Evolutionary conservation across 2,329 filamentous ascomycete species (phyloP).

Genomic region (Alternaria hordeiaustralica): DNA sequence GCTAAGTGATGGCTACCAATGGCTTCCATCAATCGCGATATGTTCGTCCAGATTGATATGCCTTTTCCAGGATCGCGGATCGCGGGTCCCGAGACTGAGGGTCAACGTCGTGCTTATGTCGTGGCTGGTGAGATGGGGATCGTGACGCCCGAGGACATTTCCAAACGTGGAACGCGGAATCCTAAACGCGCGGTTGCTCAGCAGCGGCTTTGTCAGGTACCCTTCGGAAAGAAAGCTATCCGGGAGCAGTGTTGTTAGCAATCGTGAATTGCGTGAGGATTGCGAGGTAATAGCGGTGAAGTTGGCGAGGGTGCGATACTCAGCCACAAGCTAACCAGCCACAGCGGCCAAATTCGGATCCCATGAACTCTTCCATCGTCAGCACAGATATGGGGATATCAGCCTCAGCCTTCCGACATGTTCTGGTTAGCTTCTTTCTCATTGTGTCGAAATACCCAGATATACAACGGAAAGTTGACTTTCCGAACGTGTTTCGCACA

Average conservation of each 20-base stretch:
- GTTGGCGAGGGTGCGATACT: slow-evolving; percentile 10
- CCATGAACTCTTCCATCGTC: background rate
- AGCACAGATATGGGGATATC: slow-evolving; percentile 14
- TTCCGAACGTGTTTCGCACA: slow-evolving; percentile 23
- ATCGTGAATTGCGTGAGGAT: background rate
- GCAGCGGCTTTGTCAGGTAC: background rate
- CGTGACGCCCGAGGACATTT: background rate
- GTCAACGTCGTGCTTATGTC: background rate
- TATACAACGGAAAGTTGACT: slow-evolving; percentile 23
- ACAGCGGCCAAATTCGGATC: slow-evolving; percentile 7
- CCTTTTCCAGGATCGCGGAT: background rate
- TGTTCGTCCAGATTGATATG: background rate
- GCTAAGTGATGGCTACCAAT: background rate
- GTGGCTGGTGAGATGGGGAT: slow-evolving; percentile 2
- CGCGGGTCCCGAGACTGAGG: background rate
- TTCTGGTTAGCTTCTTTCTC: slow-evolving; percentile 19
- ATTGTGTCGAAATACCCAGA: slow-evolving; percentile 9
- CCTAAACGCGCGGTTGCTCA: background rate
- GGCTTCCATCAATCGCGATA: background rate
- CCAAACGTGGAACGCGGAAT: background rate
- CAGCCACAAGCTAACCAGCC: slow-evolving; percentile 22
- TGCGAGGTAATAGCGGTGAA: slow-evolving; percentile 19
- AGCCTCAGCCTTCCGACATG: slow-evolving; percentile 16
- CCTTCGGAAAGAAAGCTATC: background rate
- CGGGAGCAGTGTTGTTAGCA: background rate